Conservation (phyloP, 192 early-diverging fungal species). For the Backusella westeae region DNA sequence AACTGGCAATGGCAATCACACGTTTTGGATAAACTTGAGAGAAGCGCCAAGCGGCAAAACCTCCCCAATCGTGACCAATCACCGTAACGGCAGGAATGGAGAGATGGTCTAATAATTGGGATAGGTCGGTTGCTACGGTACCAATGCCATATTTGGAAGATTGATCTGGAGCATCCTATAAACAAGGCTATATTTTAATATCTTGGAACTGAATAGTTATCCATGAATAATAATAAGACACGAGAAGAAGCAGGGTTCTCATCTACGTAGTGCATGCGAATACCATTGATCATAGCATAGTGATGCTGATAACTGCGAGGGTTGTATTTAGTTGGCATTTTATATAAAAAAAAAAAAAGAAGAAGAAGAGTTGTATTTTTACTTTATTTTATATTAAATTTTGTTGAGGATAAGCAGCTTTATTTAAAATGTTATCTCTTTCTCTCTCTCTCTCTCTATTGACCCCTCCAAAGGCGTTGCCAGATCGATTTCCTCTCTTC, state of each 20-base stretch:
- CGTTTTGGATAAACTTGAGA: conserved; percentile 56
- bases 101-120: conserved; percentile 54
- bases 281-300: conserved; percentile 24
- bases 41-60: conserved; percentile 49
- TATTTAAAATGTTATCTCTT: neutral
- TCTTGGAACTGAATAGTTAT: neutral
- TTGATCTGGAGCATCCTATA: conserved; percentile 13
- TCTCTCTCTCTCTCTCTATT: neutral
- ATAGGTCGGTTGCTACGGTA: conserved; percentile 49
- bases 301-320: conserved; percentile 19
- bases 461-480: neutral
- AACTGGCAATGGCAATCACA: conserved; percentile 42
- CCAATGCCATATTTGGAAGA: conserved; percentile 41
- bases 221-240: neutral
- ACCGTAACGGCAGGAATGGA: conserved; percentile 45
- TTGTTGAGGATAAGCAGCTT: neutral
- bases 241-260: conserved; percentile 16
- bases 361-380: neutral
- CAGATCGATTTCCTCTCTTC: conserved; percentile 5
- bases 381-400: neutral
- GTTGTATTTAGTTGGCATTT: conserved; percentile 5
- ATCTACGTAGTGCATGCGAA: conserved; percentile 31
- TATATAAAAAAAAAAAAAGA: neutral
- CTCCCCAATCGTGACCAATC: conserved; percentile 72
- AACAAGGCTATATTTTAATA: neutral